These are phyloP conservation scores for Pestalotiopsis sp. DNA, from an alignment of 2,329 filamentous ascomycete species.

Conservation along the genomic window DNA sequence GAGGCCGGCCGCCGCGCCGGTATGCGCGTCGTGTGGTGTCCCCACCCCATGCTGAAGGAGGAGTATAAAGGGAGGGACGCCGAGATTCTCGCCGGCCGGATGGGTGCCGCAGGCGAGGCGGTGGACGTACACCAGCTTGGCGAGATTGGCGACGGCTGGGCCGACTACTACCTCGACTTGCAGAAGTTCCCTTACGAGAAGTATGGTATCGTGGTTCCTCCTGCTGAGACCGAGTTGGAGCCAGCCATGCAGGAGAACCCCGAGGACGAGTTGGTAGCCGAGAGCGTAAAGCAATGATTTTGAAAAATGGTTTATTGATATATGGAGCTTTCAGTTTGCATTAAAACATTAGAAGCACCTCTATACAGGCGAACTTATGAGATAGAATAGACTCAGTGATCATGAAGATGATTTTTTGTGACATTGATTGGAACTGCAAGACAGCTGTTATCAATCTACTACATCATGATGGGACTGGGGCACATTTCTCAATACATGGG, in stretches of 20 bases:
- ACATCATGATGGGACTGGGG: no score
- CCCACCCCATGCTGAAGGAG: constrained; percentile 75
- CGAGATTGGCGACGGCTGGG: constrained; percentile 63
- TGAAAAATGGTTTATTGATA: background rate
- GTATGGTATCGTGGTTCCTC: constrained; percentile 59
- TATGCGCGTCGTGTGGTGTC: constrained; percentile 93
- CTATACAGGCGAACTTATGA: no score
- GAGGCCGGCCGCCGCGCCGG: constrained; percentile 89
- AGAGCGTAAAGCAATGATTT: constrained; percentile 11
- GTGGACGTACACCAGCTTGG: constrained; percentile 60
- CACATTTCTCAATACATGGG: no score
- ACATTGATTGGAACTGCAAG: no score
- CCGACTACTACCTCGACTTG: constrained; percentile 53
- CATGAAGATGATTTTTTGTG: no score
- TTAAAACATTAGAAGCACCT: background rate
- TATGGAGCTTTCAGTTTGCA: background rate
- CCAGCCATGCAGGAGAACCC: constrained; percentile 44
- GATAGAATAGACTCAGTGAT: no score
- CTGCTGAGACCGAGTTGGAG: constrained; percentile 44
- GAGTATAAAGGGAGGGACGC: constrained; percentile 78
- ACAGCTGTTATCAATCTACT: no score
- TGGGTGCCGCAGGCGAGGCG: constrained; percentile 63
- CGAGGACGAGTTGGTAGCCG: constrained; percentile 24
- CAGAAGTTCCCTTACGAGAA: constrained; percentile 60
- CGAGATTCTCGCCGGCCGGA: constrained; percentile 81